Conservation (phyloP, 257 asterid species). For the Buddleja alternifolia region DNA sequence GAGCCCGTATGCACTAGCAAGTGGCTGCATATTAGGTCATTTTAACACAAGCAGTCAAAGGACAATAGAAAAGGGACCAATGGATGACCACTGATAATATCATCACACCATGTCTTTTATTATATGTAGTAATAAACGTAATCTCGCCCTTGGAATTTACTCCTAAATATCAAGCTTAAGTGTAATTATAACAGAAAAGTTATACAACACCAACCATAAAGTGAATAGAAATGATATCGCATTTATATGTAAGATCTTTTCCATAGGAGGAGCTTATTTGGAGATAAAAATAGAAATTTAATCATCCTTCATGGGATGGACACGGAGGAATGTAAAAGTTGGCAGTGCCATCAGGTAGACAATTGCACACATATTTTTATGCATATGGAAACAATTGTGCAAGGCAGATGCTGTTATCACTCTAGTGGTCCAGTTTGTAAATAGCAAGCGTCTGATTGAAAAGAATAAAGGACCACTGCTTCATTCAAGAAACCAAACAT, state of each 20-base stretch:
- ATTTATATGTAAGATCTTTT: neutral
- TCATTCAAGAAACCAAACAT: neutral
- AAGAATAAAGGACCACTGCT: conserved; percentile 9
- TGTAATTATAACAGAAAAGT: neutral
- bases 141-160: neutral
- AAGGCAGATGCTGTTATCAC: neutral
- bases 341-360: neutral
- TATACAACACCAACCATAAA: conserved; percentile 10
- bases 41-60: conserved; percentile 1
- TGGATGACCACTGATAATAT: conserved; percentile 17
- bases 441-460: neutral
- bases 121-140: too few species aligned
- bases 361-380: neutral
- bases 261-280: neutral
- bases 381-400: conserved; percentile 1
- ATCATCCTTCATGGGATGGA: conserved; percentile 2
- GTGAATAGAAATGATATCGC: neutral
- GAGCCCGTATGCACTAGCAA: conserved; percentile 97
- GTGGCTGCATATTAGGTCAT: conserved; percentile 61
- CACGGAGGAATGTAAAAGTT: neutral
- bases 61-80: conserved; percentile 20
- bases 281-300: neutral
- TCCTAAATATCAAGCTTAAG: neutral
- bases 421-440: neutral
- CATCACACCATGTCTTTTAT: neutral